Base-by-base conservation (phyloP, 169 alveolate species). In the Theileria parva region DNA sequence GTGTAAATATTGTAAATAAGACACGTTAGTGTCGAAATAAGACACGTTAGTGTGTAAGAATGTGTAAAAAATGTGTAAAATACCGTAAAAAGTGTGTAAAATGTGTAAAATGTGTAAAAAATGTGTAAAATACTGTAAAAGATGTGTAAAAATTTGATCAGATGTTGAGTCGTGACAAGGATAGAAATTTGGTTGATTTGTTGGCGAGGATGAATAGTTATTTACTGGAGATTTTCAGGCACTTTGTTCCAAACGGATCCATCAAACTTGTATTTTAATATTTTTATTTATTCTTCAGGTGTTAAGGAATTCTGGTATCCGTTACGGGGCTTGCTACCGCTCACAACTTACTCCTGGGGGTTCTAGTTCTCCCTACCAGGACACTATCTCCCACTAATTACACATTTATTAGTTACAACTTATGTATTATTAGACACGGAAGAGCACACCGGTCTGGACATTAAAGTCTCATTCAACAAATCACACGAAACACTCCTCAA, bases 231-330 rank as follows among this genome's bases (percentile, higher is more conserved):
- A 87, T 81, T 2, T 89, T 89, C 32, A 74, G 48, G 34, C 89
- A 87, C 25, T 85, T 89, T 25, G 92, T 89, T 0, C 93, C 94
- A 1, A 74, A 72, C n/a, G 94, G 94, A 15, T 81, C 75, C 23
- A 85, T 87, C n/a, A 80, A 76, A n/a, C 75, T 86, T 30, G 86
- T 84, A 64, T 50, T 23, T 44, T 44, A 11, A 44, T 11, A 4
- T 0, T 4, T 44, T 11, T 11, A 44, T 4, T 11, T 44, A 1
- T 44, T 44, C 8, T 44, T 44, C 8, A 44, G 53, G 53, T 44
- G 2, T 44, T 44, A 44, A 7, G 17, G 8, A 44, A 44, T 44
- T 13, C 53, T 0, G 53, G 53, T 44, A 11, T 13, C 17, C 53
- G 53, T 44, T 44, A 44, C 53, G 53, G 37, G 5, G 37, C 37